These are phyloP conservation scores for Termitomyces sp. DNA, from an alignment of 768 basidiomycete species.

Conservation along the genomic window DNA sequence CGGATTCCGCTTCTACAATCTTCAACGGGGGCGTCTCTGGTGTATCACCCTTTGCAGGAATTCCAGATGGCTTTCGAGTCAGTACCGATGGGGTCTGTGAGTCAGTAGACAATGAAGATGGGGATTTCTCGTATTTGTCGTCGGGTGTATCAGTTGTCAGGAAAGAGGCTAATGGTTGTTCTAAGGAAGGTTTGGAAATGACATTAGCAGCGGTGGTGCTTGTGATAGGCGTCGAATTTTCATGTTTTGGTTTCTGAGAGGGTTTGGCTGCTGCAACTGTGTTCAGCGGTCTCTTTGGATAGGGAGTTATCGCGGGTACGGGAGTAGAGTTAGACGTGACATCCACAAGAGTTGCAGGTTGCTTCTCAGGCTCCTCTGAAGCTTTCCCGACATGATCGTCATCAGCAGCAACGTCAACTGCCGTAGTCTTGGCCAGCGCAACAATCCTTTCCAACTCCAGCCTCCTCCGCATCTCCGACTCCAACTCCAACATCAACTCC, in stretches of 20 bases:
- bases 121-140: neutral
- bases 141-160: neutral
- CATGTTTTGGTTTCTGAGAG: neutral
- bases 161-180: neutral
- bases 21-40: neutral
- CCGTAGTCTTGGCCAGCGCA: neutral
- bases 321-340: too few relatives aligned
- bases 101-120: neutral
- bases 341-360: neutral
- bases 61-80: neutral
- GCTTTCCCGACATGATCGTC: neutral
- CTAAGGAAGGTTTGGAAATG: neutral
- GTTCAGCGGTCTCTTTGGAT: neutral
- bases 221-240: neutral
- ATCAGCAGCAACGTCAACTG: neutral
- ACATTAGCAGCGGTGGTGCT: neutral
- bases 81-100: neutral
- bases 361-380: neutral
- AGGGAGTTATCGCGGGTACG: neutral
- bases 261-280: neutral
- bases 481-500: constrained; percentile 51
- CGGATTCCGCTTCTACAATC: too few relatives aligned
- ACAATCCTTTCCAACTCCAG: constrained; percentile 34
- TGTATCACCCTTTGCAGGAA: neutral
- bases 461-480: constrained; percentile 46